Base-by-base conservation (phyloP, 768 basidiomycete genomes). In the Termitomyces sp. region DNA sequence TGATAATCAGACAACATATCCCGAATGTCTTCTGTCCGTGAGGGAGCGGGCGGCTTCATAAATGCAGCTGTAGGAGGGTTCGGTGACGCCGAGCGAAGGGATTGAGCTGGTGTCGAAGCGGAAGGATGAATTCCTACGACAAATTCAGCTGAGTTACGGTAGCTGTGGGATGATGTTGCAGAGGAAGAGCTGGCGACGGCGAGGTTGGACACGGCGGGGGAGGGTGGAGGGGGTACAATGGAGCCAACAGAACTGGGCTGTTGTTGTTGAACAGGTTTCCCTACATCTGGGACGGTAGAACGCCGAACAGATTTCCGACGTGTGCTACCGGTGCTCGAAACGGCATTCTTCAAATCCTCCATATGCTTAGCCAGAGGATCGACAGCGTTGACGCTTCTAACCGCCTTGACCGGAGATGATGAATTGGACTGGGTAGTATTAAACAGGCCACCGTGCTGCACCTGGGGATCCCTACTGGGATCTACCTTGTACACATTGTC, bases 41-140 rank as follows among this genome's bases (percentile, higher is more conserved):
- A 61, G 2, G 79, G 73, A 33, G 76, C 73, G 4, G 72, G 68
- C 0, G 73, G 73, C 16, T 84, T 86, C 83, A 89, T 91, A 68
- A 94, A 84, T 8, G 80, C 88, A 2, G 90, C 83, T n/a, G 78
- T 86, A 4, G 88, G 88, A 4, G 80, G 75, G 57, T 84, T 86
- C 2, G 93, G 93, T 0, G 93, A 92, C 4, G 82, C 65, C 0
- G 95, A 81, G 33, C 92, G 85, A 6, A 91, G 60, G 8, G 53
- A 16, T 44, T 42, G 54, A 24, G 33, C 20, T 11, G 58, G 58
- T 3, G 48, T 41, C 11, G 59, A 92, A 0, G 77, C 68, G 9
- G 81, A 76, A 0, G 93, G 93, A 63, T 89, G 88, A 0, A 78
- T 70, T 18, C 92, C 93, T n/a, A 95, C 89, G 33, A 95, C 81